A percentile compares a stretch with the other conserved stretches of the same genome.
These are phyloP conservation scores for Carex arenaria DNA, from an alignment of 202 grass and related monocot species.

Conservation along the genomic window DNA sequence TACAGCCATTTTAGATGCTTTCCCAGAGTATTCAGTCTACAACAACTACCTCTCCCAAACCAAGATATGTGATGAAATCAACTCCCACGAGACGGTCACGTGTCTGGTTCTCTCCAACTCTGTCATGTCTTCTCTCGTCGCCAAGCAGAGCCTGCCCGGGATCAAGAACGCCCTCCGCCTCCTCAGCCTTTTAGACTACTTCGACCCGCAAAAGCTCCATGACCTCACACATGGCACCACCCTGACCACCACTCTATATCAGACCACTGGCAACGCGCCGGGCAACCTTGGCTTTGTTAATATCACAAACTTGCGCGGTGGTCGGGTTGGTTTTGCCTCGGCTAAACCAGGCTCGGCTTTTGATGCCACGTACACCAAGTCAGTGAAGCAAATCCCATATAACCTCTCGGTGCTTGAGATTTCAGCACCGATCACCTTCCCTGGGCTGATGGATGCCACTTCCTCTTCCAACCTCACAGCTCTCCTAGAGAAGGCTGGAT, in stretches of 20 bases:
- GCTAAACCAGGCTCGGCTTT: conserved; percentile 65
- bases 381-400: conserved; percentile 66
- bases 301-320: conserved; percentile 90
- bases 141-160: conserved; percentile 68
- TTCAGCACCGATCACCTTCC: conserved; percentile 77
- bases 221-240: conserved; percentile 56
- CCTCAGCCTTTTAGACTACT: conserved; percentile 93
- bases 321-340: conserved; percentile 76
- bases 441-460: conserved; percentile 59
- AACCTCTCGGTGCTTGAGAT: conserved; percentile 93
- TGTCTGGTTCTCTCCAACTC: conserved; percentile 83
- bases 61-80: conserved; percentile 97
- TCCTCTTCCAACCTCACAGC: conserved; percentile 76
- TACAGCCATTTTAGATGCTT: conserved; percentile 65
- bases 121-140: conserved; percentile 72
- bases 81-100: conserved; percentile 71
- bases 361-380: conserved; percentile 74
- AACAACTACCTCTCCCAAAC: conserved; percentile 89
- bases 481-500: conserved; percentile 89
- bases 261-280: conserved; percentile 78
- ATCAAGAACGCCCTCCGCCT: conserved; percentile 91
- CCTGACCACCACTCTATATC: conserved; percentile 86
- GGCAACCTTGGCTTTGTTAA: conserved; percentile 95
- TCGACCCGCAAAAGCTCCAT: conserved; percentile 89
- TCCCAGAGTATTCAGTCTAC: conserved; percentile 76